Conservation (phyloP, 2,329 filamentous ascomycete genomes). For the Phialophora verrucosa region DNA sequence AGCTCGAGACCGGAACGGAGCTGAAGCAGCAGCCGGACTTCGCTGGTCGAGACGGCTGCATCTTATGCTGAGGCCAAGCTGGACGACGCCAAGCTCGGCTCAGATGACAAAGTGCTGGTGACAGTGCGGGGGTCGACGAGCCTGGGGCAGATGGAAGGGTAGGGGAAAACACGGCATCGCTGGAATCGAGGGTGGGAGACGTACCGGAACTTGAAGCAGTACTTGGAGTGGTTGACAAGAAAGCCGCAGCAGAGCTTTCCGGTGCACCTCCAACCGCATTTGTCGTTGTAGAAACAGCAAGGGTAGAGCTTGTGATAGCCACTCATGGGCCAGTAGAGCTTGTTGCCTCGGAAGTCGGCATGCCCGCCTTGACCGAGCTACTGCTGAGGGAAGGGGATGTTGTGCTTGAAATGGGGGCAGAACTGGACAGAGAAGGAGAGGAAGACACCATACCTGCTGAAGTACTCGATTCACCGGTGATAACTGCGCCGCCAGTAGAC, state of each 20-base stretch:
- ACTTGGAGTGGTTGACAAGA: conserved; percentile 8
- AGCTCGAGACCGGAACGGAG: no score
- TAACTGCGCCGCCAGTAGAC: background rate
- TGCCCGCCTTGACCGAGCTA: conserved; percentile 9
- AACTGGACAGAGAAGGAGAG: conserved; percentile 27
- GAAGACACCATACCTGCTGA: conserved; percentile 35
- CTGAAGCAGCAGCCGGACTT: background rate
- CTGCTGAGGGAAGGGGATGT: conserved; percentile 21
- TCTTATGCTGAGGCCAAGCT: background rate
- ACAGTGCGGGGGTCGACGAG: background rate
- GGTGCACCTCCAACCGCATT: conserved; percentile 4
- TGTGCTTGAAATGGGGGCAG: conserved; percentile 26
- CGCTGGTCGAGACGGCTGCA: background rate
- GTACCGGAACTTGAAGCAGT: conserved; percentile 26
- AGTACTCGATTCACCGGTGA: conserved; percentile 17
- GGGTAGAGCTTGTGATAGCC: background rate
- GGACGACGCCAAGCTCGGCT: background rate
- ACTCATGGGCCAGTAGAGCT: background rate
- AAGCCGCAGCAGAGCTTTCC: conserved; percentile 8
- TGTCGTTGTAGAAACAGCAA: background rate
- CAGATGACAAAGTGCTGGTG: conserved; percentile 1
- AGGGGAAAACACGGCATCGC: conserved; percentile 2
- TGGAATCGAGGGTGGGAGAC: conserved; percentile 16
- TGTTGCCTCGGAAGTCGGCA: background rate
- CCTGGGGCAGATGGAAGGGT: conserved; percentile 9